Percentiles rank a stretch among this genome's conserved stretches.
Conservation (phyloP, 2,329 filamentous ascomycete genomes). For the Xylariaceae sp. region DNA sequence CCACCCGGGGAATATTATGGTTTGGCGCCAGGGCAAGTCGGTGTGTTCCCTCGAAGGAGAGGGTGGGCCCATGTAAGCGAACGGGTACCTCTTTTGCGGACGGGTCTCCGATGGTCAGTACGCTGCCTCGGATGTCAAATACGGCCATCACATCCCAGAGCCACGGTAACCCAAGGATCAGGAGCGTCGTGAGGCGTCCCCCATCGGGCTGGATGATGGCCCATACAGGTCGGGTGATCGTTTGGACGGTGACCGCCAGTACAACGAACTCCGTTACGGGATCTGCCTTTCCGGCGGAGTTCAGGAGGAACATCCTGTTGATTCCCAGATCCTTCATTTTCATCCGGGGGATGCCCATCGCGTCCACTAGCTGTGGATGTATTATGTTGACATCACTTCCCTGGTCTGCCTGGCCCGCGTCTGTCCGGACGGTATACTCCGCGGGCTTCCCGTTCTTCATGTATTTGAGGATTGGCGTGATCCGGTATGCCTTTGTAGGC, state of each 20-base stretch:
- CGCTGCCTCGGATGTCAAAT: not conserved
- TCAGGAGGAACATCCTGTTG: not conserved
- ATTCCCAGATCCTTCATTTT: not conserved
- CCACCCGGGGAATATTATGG: too few species aligned
- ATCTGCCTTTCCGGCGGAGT: not conserved
- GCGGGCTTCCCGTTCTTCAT: not conserved
- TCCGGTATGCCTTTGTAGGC: not conserved
- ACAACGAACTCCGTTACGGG: not conserved
- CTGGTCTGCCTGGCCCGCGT: not conserved
- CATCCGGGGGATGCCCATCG: not conserved
- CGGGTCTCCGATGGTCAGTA: not conserved
- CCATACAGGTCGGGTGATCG: not conserved
- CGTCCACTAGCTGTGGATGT: not conserved
- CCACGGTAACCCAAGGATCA: not conserved
- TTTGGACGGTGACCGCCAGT: not conserved
- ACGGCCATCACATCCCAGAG: not conserved
- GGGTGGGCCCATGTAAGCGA: not conserved
- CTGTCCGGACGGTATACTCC: not conserved
- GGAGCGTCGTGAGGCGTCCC: not conserved
- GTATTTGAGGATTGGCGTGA: not conserved
- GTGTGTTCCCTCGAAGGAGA: not conserved
- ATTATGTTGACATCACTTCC: not conserved
- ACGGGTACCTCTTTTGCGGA: not conserved
- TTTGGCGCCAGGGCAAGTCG: not conserved
- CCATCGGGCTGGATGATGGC: not conserved